Evolutionary conservation across 164 flowering plant genomes (phyloP).

Genomic region (Dillenia turbinata): DNA sequence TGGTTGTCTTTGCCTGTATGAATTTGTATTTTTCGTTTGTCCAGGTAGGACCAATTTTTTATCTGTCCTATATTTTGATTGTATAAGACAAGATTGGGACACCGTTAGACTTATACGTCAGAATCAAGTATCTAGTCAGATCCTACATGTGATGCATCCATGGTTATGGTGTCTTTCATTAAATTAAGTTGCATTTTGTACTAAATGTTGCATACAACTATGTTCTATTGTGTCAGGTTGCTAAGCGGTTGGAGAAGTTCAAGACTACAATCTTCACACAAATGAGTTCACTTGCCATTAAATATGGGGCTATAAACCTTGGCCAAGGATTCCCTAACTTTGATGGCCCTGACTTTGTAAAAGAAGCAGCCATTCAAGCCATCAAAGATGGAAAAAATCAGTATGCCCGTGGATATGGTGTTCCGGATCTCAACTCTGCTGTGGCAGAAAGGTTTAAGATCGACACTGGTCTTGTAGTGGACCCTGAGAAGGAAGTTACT

Average conservation of each 20-base stretch:
- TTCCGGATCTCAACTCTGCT: constrained; percentile 81
- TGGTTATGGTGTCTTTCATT: no score
- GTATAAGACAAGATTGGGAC: neutral
- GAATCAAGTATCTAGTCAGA: no score
- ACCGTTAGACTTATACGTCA: no score
- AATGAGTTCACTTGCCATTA: constrained; percentile 90
- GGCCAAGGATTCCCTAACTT: constrained; percentile 98
- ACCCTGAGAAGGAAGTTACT: constrained; percentile 94
- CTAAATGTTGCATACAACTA: neutral
- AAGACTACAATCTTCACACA: constrained; percentile 96
- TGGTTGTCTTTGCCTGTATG: no score
- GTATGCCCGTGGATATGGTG: constrained; percentile 91
- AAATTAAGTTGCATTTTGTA: neutral
- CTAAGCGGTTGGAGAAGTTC: constrained; percentile 96
- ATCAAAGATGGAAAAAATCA: constrained; percentile 91
- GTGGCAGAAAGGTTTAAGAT: constrained; percentile 75
- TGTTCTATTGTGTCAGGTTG: constrained; percentile 42
- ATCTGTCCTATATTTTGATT: neutral
- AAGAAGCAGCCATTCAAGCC: constrained; percentile 94
- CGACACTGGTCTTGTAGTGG: constrained; percentile 77
- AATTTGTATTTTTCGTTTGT: no score
- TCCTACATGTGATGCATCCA: no score
- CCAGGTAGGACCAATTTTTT: neutral
- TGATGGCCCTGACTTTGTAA: constrained; percentile 97
- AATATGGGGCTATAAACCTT: constrained; percentile 94